Percentiles rank a stretch among this genome's conserved stretches.
Evolutionary conservation across 257 asterid genomes (phyloP).

Genomic region (Rhazya stricta): DNA sequence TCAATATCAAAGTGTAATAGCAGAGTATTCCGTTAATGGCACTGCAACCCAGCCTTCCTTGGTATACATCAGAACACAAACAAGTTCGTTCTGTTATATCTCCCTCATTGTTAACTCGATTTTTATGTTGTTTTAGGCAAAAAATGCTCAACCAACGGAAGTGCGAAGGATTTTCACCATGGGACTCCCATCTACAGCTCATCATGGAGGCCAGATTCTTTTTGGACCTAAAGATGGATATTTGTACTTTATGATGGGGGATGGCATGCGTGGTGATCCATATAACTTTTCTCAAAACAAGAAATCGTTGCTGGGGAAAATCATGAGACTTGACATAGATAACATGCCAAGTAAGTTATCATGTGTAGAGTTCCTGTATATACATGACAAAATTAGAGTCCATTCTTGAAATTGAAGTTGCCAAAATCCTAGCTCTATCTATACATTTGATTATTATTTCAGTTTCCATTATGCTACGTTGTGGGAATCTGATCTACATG

Average conservation of each 20-base stretch:
- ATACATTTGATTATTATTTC: background rate
- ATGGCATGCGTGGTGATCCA: constrained; percentile 72
- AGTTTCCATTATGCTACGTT: background rate
- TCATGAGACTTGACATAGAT: constrained; percentile 86
- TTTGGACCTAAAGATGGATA: constrained; percentile 89
- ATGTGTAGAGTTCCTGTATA: background rate
- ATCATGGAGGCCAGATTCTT: constrained; percentile 88
- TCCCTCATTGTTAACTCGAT: constrained; percentile 6
- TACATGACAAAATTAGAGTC: background rate
- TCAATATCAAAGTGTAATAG: constrained; percentile 64
- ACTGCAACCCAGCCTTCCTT: constrained; percentile 46
- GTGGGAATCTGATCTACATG: background rate
- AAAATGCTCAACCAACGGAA: constrained; percentile 59
- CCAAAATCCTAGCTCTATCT: background rate
- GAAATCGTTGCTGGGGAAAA: constrained; percentile 88
- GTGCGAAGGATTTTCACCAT: constrained; percentile 83
- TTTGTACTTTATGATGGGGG: constrained; percentile 97
- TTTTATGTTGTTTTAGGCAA: constrained; percentile 38
- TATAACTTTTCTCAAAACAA: constrained; percentile 85
- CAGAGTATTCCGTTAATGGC: constrained; percentile 70
- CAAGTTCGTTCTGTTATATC: background rate
- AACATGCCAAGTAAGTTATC: constrained; percentile 64
- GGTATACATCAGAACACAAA: constrained; percentile 32
- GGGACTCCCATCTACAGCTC: constrained; percentile 78
- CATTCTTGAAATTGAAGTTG: background rate